A percentile compares a stretch with the other conserved stretches of the same genome.
These are phyloP conservation scores for Aspergillus cavernicola DNA, from an alignment of 495 filamentous ascomycete genomes.

Conservation along the genomic window DNA sequence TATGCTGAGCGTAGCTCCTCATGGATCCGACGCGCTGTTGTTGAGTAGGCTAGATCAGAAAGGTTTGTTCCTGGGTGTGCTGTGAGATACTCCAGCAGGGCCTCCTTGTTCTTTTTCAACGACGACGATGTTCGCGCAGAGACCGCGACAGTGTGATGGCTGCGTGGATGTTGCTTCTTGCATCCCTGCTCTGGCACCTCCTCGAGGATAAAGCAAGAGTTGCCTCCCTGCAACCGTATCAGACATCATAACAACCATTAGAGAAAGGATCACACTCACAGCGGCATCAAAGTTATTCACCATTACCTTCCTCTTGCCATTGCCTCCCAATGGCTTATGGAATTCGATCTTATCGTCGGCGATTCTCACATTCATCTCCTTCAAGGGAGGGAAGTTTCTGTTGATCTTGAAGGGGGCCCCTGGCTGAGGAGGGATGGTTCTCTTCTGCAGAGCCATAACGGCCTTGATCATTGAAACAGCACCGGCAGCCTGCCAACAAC, in stretches of 20 bases:
- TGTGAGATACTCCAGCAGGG: slow-evolving; percentile 43
- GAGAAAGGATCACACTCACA: neutral
- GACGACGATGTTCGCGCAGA: slow-evolving; percentile 25
- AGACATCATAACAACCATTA: too few species aligned
- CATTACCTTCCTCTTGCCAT: slow-evolving; percentile 2
- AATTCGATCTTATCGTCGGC: neutral
- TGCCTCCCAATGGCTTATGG: neutral
- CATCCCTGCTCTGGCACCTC: too few species aligned
- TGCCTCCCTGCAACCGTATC: too few species aligned
- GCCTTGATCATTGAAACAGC: slow-evolving; percentile 31
- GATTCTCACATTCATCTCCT: neutral
- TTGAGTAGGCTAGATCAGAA: slow-evolving; percentile 63
- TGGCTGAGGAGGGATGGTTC: slow-evolving; percentile 30
- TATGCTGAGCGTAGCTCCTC: slow-evolving; percentile 27
- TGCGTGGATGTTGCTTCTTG: too few species aligned
- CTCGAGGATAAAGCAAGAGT: too few species aligned
- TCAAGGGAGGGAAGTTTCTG: slow-evolving; percentile 18
- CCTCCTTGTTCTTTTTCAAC: slow-evolving; percentile 27
- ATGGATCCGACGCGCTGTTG: slow-evolving; percentile 67
- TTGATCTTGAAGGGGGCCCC: slow-evolving; percentile 41
- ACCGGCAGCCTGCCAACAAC: too few species aligned
- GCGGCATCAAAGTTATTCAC: slow-evolving; percentile 29
- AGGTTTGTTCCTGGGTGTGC: slow-evolving; percentile 44
- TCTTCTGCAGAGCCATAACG: slow-evolving; percentile 28
- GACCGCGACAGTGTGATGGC: slow-evolving; percentile 21